Conservation (phyloP, 768 basidiomycete genomes). For the Pisolithus marmoratus region DNA sequence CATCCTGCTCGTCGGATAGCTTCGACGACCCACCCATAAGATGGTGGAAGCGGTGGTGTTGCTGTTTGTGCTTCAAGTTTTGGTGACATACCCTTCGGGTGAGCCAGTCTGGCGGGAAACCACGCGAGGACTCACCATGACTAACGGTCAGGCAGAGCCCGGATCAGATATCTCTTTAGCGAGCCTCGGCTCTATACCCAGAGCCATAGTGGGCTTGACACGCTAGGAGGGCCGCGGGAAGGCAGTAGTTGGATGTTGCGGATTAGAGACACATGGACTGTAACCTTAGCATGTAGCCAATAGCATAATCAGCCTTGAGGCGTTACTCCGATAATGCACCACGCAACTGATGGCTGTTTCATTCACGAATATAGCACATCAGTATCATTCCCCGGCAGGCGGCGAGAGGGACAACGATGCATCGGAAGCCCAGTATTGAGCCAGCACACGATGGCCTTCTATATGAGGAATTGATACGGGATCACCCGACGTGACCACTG, state of each 20-base stretch:
- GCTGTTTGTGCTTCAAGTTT: conserved; percentile 19
- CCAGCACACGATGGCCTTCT: not conserved
- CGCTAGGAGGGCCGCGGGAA: too few relatives aligned
- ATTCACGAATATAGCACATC: not conserved
- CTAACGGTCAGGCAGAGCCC: not conserved
- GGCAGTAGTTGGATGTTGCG: not conserved
- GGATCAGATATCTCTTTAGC: not conserved
- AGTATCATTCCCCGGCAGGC: not conserved
- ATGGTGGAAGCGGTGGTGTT: conserved; percentile 16
- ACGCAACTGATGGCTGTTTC: not conserved
- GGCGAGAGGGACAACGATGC: not conserved
- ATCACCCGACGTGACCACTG: not conserved
- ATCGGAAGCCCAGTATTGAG: not conserved
- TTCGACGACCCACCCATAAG: conserved; percentile 16
- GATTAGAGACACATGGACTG: not conserved
- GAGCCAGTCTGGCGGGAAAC: not conserved
- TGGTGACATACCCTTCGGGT: conserved; percentile 12
- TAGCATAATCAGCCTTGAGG: not conserved
- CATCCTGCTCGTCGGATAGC: conserved; percentile 19
- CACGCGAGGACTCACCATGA: not conserved
- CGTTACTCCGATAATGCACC: not conserved
- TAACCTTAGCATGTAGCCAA: not conserved
- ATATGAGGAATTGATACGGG: not conserved
- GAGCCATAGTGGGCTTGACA: not conserved
- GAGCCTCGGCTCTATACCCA: not conserved